Conservation (phyloP, 495 filamentous ascomycete genomes). For the Melanomma pulvis-pyrius region DNA sequence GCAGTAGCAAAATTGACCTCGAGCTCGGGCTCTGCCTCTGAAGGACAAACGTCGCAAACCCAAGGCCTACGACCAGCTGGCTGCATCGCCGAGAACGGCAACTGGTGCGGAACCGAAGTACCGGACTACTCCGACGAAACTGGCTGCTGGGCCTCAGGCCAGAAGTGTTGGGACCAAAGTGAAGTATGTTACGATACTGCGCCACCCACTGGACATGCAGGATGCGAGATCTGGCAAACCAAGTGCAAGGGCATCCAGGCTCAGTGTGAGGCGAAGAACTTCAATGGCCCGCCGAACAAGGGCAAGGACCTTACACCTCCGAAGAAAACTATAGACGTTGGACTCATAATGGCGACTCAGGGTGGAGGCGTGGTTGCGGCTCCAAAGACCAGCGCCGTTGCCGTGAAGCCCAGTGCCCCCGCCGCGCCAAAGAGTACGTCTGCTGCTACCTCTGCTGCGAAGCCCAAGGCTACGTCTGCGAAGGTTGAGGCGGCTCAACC, state of each 20-base stretch:
- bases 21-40: conserved; percentile 21
- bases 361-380: conserved; percentile 10
- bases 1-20: conserved; percentile 31
- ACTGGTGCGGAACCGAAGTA: conserved; percentile 70
- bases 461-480: neutral
- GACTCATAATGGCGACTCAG: conserved; percentile 25
- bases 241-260: conserved; percentile 59
- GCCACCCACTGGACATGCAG: conserved; percentile 58
- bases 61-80: conserved; percentile 52
- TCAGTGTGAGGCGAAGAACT: conserved; percentile 53
- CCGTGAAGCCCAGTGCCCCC: neutral
- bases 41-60: conserved; percentile 39
- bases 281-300: conserved; percentile 62
- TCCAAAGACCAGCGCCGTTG: neutral
- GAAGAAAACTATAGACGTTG: conserved; percentile 27
- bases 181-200: conserved; percentile 59
- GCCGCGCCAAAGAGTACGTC: neutral
- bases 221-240: conserved; percentile 61
- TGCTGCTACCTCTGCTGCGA: neutral
- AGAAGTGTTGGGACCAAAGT: conserved; percentile 62
- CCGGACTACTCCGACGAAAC: conserved; percentile 54
- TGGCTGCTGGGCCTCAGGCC: conserved; percentile 60
- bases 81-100: conserved; percentile 66
- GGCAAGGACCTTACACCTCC: conserved; percentile 51
- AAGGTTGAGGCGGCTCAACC: neutral